Evolutionary conservation across 306 rosid genomes (phyloP).

Genomic region (Malus asiatica): DNA sequence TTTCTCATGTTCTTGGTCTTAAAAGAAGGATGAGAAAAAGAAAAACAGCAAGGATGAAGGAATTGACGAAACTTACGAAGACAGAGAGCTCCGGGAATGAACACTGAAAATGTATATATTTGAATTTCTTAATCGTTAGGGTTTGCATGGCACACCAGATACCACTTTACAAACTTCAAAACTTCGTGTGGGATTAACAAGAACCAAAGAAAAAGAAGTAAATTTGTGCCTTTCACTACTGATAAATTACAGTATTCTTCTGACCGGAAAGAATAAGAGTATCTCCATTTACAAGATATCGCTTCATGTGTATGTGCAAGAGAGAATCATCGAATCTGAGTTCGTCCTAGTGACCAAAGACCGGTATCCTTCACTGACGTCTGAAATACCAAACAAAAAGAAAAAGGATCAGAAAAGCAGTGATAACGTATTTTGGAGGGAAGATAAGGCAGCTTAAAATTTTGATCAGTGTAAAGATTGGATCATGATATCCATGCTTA

Average conservation of each 20-base stretch:
- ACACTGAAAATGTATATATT: not conserved
- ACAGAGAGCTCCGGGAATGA: not conserved
- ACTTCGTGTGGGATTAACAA: not conserved
- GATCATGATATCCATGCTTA: constrained; percentile 26
- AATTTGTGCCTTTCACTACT: not conserved
- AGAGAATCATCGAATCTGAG: constrained; percentile 59
- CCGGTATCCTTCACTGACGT: constrained; percentile 80
- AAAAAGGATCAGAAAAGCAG: not conserved
- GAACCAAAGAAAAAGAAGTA: not conserved
- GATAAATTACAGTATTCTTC: constrained; percentile 5
- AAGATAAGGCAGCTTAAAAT: not conserved
- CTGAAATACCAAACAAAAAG: constrained; percentile 29
- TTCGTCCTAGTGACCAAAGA: constrained; percentile 86
- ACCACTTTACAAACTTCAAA: not conserved
- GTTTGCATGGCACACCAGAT: not conserved
- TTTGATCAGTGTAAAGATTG: not conserved
- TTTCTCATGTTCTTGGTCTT: not conserved
- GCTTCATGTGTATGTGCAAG: not conserved
- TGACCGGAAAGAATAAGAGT: not conserved
- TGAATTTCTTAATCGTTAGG: not conserved
- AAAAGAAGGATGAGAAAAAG: not conserved
- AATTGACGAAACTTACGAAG: not conserved
- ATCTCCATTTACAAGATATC: constrained; percentile 10
- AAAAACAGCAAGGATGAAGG: not conserved
- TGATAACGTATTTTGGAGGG: not conserved